Conservation (phyloP, 225 moss, liverwort and hornwort species). For the Sphagnum contortum region DNA sequence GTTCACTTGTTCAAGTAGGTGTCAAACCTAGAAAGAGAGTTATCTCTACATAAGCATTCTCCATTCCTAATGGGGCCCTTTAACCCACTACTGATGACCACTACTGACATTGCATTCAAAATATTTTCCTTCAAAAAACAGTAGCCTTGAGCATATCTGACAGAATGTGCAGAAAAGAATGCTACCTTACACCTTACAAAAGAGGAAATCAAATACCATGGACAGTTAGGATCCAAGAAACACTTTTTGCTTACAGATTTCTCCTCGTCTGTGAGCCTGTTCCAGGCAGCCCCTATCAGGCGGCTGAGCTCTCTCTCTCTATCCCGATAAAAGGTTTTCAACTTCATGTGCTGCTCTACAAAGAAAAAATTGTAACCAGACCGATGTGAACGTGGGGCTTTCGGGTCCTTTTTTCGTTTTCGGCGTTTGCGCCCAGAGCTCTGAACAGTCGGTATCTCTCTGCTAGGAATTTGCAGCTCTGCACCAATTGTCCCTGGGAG, state of each 20-base stretch:
- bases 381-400: constrained; percentile 84
- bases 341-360: constrained; percentile 71
- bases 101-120: no score
- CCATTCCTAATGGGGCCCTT: no score
- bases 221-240: no score
- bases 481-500: constrained; percentile 45
- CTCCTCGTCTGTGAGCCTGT: constrained; percentile 67
- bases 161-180: constrained; percentile 13
- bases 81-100: no score
- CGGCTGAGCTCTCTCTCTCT: constrained; percentile 92
- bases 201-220: no score
- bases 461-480: constrained; percentile 28
- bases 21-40: no score
- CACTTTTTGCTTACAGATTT: constrained; percentile 49
- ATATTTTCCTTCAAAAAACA: no score
- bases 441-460: constrained; percentile 26
- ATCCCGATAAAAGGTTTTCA: constrained; percentile 73
- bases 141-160: no score
- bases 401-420: constrained; percentile 90
- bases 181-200: no score
- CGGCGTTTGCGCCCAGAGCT: constrained; percentile 72
- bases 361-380: constrained; percentile 99
- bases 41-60: no score
- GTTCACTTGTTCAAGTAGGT: no score
- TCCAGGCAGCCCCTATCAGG: constrained; percentile 98